Base-by-base conservation (phyloP, 768 basidiomycete species). In the Boletus tomentosulus region DNA sequence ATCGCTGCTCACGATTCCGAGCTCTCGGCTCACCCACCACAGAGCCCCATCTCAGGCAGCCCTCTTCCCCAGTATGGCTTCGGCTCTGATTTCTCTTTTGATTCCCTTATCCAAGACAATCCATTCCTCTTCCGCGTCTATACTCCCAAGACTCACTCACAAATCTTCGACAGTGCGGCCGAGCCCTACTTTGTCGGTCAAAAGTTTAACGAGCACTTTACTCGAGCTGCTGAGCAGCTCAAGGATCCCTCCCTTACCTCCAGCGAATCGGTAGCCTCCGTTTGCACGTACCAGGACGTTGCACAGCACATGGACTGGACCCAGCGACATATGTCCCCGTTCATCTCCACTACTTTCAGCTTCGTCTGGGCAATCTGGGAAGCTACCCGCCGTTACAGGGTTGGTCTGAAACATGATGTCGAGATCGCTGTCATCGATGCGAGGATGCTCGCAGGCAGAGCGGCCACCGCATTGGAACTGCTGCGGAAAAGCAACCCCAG, bases 351-450 rank as follows among this genome's bases (percentile, higher is more conserved):
- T 2, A 89, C 88, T 6, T 89, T 90, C 66, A 89, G 85, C 72
- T 87, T 90, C 59, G 80, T 78, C 35, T 91, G 89, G 89, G 83
- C 87, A 8, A 76, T 90, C 35, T 91, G 87, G 87, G 89, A 91
- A 65, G 89, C 87, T 4, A 76, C 86, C 22, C 75, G 86, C 53
- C 81, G 89, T n/a, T 88, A 87, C 63, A 81, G 84, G 60, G 71
- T 76, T 35, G 83, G 83, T 37, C 71, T 89, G 50, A 90, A 91
- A 67, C 86, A 88, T 56, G 82, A 87, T 52, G 72, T 91, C 28
- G 79, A 90, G 66, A 88, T 91, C 57, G 88, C 89, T 13, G 74
- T 91, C 53, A 89, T 91, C 62, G 87, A 90, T 72, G 81, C 86
- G 3, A 72, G 71, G 45, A 78, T 81, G 48, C 69, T 91, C 30